Evolutionary conservation across 2,329 filamentous ascomycete genomes (phyloP), one percentile per base, ranked within the genome.

Genomic region (Phoma herbarum): DNA sequence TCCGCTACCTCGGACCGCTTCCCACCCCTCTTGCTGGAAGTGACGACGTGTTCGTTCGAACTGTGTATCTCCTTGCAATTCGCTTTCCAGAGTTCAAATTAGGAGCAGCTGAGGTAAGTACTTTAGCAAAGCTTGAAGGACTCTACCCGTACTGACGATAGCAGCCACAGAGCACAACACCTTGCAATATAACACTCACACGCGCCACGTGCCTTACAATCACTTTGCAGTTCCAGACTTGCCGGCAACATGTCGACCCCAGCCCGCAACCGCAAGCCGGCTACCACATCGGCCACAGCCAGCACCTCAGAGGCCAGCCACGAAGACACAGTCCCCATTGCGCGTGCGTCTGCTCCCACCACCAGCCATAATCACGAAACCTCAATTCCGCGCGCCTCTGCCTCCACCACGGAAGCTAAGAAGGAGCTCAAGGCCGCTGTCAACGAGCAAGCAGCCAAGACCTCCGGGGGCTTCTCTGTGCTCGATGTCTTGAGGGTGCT

Each of bases 401-500:
- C 55, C 1, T 62, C 64, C 2, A 66, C 65, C 10, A 62, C 64
- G 5, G 64, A 64, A 33, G 63, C 67, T 31, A 73, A 74, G 52
- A 60, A 66, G 20, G 67, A 70, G 54, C 61, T 70, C 26, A 71
- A 73, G 45, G 47, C 64, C 47, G 68, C 66, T 2, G 61, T 65
- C 26, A 65, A 69, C 22, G 61, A 70, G 39, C 67, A 71, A 52
- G 70, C 67, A 6, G 65, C 25, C 39, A 56, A 53, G 37, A 62
- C 68, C 0, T 69, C 70, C 8, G 58, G 52, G n/a, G 61, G 66
- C 46, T 41, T 76, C 31, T 74, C 73, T 0, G 50, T 76, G 39
- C 68, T 92, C 31, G 91, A 94, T 74, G 76, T 90, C 52, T 77
- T 92, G 59, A 88, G 91, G 29, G 83, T 93, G 28, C 70, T 93